Evolutionary conservation across 2,329 filamentous ascomycete species (phyloP).

Genomic region (Colletotrichum sp.): DNA sequence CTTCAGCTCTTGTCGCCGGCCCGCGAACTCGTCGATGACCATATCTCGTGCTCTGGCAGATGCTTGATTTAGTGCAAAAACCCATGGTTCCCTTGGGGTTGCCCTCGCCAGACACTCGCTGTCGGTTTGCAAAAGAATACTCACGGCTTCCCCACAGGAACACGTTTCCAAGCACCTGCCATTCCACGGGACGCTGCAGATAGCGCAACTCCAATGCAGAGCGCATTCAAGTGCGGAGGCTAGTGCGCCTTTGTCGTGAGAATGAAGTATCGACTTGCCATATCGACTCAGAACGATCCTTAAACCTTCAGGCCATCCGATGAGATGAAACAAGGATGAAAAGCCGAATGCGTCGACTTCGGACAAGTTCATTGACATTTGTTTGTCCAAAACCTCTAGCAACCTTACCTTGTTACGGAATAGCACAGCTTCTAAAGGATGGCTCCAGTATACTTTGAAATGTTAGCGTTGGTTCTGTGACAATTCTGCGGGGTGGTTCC

Average conservation of each 20-base stretch:
- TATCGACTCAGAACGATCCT: background rate
- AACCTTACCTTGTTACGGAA: background rate
- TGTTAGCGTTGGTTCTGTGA: background rate
- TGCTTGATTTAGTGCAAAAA: no score
- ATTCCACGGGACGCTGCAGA: rapidly evolving
- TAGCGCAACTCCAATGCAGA: rapidly evolving
- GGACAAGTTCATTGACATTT: background rate
- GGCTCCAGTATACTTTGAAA: rapidly evolving
- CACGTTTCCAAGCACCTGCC: background rate
- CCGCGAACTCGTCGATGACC: background rate
- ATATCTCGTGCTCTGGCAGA: background rate
- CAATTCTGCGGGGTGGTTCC: rapidly evolving
- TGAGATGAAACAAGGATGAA: background rate
- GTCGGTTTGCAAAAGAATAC: background rate
- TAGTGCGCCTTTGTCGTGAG: background rate
- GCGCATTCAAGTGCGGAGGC: rapidly evolving
- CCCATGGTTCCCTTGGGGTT: rapidly evolving
- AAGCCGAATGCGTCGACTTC: background rate
- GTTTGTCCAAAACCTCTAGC: rapidly evolving
- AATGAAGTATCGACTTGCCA: background rate
- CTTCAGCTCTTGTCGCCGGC: background rate
- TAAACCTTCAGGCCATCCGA: background rate
- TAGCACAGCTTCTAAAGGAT: rapidly evolving
- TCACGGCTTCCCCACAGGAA: background rate
- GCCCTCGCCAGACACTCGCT: background rate